phyloP scores from a whole-genome alignment of 2,329 filamentous ascomycete genomes.

The Coleophoma eucalyptorum region DNA sequence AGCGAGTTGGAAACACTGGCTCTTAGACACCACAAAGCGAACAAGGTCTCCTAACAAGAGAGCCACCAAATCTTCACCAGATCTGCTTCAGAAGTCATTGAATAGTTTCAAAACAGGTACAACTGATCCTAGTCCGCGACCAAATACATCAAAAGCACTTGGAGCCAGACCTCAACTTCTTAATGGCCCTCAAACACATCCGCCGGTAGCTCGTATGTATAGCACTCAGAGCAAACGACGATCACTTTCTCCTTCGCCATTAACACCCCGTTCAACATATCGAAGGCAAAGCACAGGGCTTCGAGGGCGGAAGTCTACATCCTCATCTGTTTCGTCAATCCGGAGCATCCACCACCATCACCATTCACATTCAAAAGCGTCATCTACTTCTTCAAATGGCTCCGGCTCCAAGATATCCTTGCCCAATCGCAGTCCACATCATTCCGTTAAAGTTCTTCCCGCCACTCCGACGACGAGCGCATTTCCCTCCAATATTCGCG shows the following conservation, averaged over 20 bases:
- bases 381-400: conserved; percentile 81
- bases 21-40: conserved; percentile 63
- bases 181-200: conserved; percentile 27
- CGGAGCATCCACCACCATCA: conserved; percentile 85
- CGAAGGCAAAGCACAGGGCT: conserved; percentile 80
- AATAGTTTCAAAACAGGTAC: conserved; percentile 35
- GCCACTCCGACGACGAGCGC: conserved; percentile 72
- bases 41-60: conserved; percentile 49
- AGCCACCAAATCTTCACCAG: conserved; percentile 48
- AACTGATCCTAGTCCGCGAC: conserved; percentile 52
- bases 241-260: conserved; percentile 79
- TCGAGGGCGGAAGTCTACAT: conserved; percentile 90
- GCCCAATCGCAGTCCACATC: conserved; percentile 72
- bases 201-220: conserved; percentile 29
- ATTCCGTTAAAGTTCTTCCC: conserved; percentile 92
- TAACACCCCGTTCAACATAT: conserved; percentile 85
- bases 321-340: conserved; percentile 89
- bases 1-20: conserved; percentile 67
- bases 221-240: conserved; percentile 58
- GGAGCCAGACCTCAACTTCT: conserved; percentile 27
- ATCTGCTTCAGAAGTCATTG: conserved; percentile 47
- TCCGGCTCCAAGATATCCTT: conserved; percentile 67
- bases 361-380: conserved; percentile 89
- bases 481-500: conserved; percentile 82
- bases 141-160: conserved; percentile 49